phyloP scores from a whole-genome alignment of 2,329 filamentous ascomycete genomes.

The Dactylellina drechsleri region DNA sequence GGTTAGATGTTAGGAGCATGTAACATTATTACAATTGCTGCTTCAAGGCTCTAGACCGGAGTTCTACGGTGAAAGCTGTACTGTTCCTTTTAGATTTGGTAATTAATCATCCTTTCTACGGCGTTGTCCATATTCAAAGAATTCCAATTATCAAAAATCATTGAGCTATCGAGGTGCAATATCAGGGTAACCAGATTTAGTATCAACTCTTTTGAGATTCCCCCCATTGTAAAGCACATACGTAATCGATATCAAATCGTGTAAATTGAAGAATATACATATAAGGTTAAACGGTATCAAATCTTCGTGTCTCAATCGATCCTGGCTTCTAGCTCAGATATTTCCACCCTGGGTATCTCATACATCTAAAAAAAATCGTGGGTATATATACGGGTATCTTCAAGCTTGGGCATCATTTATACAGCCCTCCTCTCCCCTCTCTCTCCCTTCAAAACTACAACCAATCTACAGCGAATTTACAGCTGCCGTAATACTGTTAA shows the following conservation, averaged over 20 bases:
- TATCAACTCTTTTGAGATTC: not conserved
- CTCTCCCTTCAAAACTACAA: not conserved
- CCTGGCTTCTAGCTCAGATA: too few species aligned
- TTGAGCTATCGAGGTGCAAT: too few species aligned
- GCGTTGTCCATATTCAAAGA: too few species aligned
- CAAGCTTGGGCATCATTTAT: conserved; percentile 21
- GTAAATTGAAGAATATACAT: conserved; percentile 12
- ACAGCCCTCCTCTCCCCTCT: not conserved
- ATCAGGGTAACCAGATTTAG: not conserved
- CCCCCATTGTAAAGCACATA: not conserved
- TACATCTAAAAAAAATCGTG: conserved; percentile 2
- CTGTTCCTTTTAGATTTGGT: conserved; percentile 3
- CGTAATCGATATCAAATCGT: not conserved
- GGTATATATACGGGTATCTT: not conserved
- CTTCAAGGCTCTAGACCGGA: conserved; percentile 1
- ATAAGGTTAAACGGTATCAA: not conserved
- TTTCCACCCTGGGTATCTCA: conserved; percentile 14
- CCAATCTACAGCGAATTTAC: conserved; percentile 33
- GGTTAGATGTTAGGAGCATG: conserved; percentile 1
- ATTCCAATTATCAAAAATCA: not conserved
- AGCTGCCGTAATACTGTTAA: conserved; percentile 67
- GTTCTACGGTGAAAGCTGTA: conserved; percentile 6
- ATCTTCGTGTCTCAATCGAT: too few species aligned
- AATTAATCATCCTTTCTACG: not conserved
- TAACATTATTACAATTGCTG: not conserved